Percentiles rank a stretch among this genome's conserved stretches.
These are phyloP conservation scores for Epithemia pelagica DNA, from an alignment of 108 stramenopile species.

Conservation along the genomic window DNA sequence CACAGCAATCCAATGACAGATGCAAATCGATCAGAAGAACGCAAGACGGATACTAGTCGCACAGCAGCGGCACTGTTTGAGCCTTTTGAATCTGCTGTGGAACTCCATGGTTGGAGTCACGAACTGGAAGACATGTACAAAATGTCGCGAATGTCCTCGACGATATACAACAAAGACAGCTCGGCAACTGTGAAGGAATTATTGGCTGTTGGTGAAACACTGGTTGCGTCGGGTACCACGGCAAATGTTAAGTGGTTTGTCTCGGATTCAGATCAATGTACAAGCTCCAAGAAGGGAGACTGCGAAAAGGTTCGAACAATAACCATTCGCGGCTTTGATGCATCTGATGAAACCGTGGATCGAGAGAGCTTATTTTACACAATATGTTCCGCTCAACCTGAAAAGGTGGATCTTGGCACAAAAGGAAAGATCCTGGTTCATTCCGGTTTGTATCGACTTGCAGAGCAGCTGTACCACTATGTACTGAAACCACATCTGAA, in stretches of 20 bases:
- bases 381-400: constrained; percentile 54
- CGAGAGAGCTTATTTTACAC: constrained; percentile 51
- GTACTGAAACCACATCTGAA: constrained; percentile 49
- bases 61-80: constrained; percentile 24
- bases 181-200: constrained; percentile 13
- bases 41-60: too few relatives aligned
- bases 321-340: constrained; percentile 83
- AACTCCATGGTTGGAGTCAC: not conserved
- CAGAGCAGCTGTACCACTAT: constrained; percentile 50
- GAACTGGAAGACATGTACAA: constrained; percentile 35
- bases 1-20: too few relatives aligned
- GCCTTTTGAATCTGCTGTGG: constrained; percentile 25
- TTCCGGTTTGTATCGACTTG: constrained; percentile 55
- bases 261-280: constrained; percentile 29
- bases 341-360: constrained; percentile 74
- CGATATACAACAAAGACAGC: constrained; percentile 51
- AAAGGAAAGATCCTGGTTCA: constrained; percentile 45
- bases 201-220: constrained; percentile 42
- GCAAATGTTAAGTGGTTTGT: constrained; percentile 78
- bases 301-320: constrained; percentile 44
- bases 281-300: not conserved
- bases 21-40: too few relatives aligned
- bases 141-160: constrained; percentile 57
- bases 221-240: constrained; percentile 66
- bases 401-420: constrained; percentile 10